Evolutionary conservation across 257 asterid species (phyloP), one percentile per base, ranked within the genome.

Genomic region (Solanum chiquidenum): DNA sequence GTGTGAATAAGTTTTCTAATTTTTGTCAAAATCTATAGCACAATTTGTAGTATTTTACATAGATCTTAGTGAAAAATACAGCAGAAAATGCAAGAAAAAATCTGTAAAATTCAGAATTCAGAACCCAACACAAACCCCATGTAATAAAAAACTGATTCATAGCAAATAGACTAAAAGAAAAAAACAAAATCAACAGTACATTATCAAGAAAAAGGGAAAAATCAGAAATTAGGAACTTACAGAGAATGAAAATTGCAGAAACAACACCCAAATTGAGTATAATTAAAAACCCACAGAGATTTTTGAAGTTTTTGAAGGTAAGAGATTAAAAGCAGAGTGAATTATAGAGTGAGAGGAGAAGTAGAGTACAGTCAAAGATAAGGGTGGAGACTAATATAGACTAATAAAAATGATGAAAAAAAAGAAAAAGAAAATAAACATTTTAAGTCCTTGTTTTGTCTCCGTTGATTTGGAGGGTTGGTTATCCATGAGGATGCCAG

Each of bases 321-420:
- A 4, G 83, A 42, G 40, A 80, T 27, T 44, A 62, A 29, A 44
- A 46, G 25, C 33, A 46, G 66, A 42, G 68, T 16, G 38, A 77
- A 25, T 25, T 20, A 7, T 42, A n/a, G 11, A 40, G n/a, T 40
- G 83, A 76, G 62, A 6, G n/a, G n/a, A 52, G 84, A 42, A 42
- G 55, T 38, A 49, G 66, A 82, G 71, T 82, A 6, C 5, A 49
- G 38, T 79, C 64, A 44, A 46, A 82, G 86, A 82, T 49, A 49
- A 31, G 86, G 44, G 44, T 12, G 8, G 86, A 49, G 44, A 49
- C 31, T 82, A 82, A 72, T 74, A 74, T 74, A 74, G 83, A 74
- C 33, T 74, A 18, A 5, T 3, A 31, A 44, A 42, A 79, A 18
- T 33, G 79, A 33, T 16, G 25, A 1, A 46, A 49, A 49, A 42